Evolutionary conservation across 495 filamentous ascomycete species (phyloP).

Genomic region (Ramalina peruviana): DNA sequence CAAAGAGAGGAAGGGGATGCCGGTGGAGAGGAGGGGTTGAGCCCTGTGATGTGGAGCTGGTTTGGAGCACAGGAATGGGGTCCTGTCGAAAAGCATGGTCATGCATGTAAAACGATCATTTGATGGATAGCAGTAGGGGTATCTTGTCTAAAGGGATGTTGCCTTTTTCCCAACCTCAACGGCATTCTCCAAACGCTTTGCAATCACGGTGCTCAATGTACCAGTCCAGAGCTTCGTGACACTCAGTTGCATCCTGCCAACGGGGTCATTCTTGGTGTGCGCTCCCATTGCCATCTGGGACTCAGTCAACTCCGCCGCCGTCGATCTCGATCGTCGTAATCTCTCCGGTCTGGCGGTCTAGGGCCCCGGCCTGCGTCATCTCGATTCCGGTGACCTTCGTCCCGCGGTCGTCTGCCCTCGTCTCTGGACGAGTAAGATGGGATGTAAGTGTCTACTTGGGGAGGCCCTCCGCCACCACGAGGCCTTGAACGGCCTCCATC

Average conservation of each 20-base stretch:
- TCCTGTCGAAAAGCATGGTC: not conserved
- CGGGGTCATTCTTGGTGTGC: slow-evolving; percentile 16
- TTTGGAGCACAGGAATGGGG: slow-evolving; percentile 8
- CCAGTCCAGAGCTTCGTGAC: too few species aligned
- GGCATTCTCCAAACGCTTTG: too few species aligned
- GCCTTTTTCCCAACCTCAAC: too few species aligned
- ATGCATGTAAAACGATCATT: not conserved
- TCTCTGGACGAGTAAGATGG: slow-evolving; percentile 15
- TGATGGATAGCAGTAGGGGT: too few species aligned
- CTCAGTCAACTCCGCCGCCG: slow-evolving; percentile 20
- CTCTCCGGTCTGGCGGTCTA: slow-evolving; percentile 12
- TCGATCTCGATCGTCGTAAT: slow-evolving; percentile 12
- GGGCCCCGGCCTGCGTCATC: slow-evolving; percentile 16
- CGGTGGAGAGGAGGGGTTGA: slow-evolving; percentile 42
- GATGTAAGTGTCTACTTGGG: slow-evolving; percentile 20
- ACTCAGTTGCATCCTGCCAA: not conserved
- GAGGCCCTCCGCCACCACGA: not conserved
- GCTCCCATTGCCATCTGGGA: slow-evolving; percentile 17
- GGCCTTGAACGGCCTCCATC: slow-evolving; percentile 1
- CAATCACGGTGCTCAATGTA: too few species aligned
- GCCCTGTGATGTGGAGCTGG: slow-evolving; percentile 3
- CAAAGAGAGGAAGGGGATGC: slow-evolving; percentile 72
- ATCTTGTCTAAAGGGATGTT: too few species aligned
- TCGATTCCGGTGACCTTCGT: not conserved
- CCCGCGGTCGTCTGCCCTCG: slow-evolving; percentile 9